Conservation (phyloP, 805 yeast species). For the Pichia cephalocereana region DNA sequence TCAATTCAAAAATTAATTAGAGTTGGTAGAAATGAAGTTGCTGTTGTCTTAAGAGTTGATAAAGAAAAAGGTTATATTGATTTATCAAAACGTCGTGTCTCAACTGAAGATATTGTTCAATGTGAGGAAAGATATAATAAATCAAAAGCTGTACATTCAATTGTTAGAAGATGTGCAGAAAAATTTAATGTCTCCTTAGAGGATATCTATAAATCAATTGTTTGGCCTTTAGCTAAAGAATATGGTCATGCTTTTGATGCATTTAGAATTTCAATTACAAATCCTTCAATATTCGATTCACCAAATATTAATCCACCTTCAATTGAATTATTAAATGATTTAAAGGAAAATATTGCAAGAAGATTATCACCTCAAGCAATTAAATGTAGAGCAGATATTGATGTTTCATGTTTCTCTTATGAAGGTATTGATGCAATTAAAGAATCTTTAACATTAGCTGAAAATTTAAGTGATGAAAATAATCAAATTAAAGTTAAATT, state of each 20-base stretch:
- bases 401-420: conserved; percentile 92
- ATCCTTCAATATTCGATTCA: conserved; percentile 77
- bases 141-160: conserved; percentile 97
- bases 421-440: conserved; percentile 98
- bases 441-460: conserved; percentile 80
- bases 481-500: conserved; percentile 88
- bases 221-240: conserved; percentile 95
- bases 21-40: conserved; percentile 98
- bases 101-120: conserved; percentile 93
- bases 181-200: conserved; percentile 86
- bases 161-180: conserved; percentile 96
- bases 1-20: conserved; percentile 95
- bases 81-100: conserved; percentile 92
- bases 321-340: conserved; percentile 68
- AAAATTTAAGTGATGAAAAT: conserved; percentile 69
- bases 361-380: conserved; percentile 97
- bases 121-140: conserved; percentile 97
- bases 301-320: conserved; percentile 51
- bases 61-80: conserved; percentile 98
- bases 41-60: conserved; percentile 95
- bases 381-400: conserved; percentile 97
- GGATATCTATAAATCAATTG: conserved; percentile 74
- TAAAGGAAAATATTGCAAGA: conserved; percentile 78
- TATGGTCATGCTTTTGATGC: conserved; percentile 98
- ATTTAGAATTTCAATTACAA: conserved; percentile 91